Conservation (phyloP, 163 green algal species). For the Botryococcus braunii region DNA sequence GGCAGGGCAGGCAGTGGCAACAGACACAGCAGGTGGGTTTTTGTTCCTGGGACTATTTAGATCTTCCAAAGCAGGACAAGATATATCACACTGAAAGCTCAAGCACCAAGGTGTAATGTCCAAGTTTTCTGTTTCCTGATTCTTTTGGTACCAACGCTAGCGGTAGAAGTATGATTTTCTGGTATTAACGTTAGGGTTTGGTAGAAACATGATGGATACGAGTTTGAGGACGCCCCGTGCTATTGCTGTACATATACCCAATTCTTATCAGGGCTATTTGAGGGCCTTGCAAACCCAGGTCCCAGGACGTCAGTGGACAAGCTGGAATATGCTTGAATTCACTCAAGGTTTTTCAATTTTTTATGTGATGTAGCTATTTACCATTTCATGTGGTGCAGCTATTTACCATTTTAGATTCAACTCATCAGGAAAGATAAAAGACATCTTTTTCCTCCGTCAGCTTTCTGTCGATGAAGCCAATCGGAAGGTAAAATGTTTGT, state of each 20-base stretch:
- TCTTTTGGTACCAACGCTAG: too few species aligned
- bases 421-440: not conserved
- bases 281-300: too few species aligned
- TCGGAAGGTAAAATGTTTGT: conserved; percentile 20
- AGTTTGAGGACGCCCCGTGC: not conserved
- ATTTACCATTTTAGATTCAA: conserved; percentile 23
- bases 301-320: too few species aligned
- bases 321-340: too few species aligned
- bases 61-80: too few species aligned
- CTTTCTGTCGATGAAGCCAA: conserved; percentile 21
- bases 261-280: conserved; percentile 1
- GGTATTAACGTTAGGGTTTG: too few species aligned
- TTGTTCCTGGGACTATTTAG: too few species aligned
- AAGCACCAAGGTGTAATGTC: too few species aligned
- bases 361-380: not conserved
- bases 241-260: not conserved
- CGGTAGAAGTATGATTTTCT: too few species aligned
- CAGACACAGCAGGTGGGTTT: not conserved
- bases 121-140: too few species aligned
- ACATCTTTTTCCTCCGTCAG: conserved; percentile 29
- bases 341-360: not conserved
- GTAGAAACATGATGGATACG: too few species aligned
- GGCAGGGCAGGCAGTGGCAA: not conserved
- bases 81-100: too few species aligned
- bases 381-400: not conserved